These are phyloP conservation scores for Nemania sp. DNA, from an alignment of 2,329 filamentous ascomycete genomes.

Conservation along the genomic window DNA sequence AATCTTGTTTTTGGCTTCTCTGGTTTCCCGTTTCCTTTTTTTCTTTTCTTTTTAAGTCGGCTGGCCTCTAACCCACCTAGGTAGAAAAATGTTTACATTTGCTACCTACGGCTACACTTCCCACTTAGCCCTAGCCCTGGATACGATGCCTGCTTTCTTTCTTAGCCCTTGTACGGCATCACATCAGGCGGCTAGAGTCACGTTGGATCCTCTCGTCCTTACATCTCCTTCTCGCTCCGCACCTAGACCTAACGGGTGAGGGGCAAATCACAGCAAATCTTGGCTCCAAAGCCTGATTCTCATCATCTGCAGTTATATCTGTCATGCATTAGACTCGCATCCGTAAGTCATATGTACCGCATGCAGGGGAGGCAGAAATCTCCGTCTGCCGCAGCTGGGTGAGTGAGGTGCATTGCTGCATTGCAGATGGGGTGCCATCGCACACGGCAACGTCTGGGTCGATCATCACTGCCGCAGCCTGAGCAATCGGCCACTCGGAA, in stretches of 20 bases:
- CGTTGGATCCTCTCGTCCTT: not conserved
- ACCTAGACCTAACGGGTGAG: constrained; percentile 15
- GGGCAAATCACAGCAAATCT: constrained; percentile 9
- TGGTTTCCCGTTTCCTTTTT: too few relatives aligned
- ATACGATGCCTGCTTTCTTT: too few relatives aligned
- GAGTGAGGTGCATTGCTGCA: constrained; percentile 16
- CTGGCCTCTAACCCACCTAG: not conserved
- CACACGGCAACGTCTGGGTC: constrained; percentile 16
- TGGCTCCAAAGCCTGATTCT: constrained; percentile 23
- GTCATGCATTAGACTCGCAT: constrained; percentile 24
- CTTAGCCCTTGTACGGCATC: not conserved
- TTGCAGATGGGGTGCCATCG: constrained; percentile 23
- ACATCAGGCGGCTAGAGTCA: not conserved
- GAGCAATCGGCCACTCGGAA: not conserved
- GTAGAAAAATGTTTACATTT: not conserved
- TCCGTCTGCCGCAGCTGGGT: constrained; percentile 20
- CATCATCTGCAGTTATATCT: constrained; percentile 19
- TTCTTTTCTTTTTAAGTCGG: not conserved
- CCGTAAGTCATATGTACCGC: constrained; percentile 22
- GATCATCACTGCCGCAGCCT: constrained; percentile 9
- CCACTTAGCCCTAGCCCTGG: not conserved
- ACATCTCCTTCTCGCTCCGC: constrained; percentile 7
- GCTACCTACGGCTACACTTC: not conserved
- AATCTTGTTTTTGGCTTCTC: constrained; percentile 1
- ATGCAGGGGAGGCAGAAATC: constrained; percentile 25